Conservation (phyloP, 805 yeast species). For the Candida caryicola region DNA sequence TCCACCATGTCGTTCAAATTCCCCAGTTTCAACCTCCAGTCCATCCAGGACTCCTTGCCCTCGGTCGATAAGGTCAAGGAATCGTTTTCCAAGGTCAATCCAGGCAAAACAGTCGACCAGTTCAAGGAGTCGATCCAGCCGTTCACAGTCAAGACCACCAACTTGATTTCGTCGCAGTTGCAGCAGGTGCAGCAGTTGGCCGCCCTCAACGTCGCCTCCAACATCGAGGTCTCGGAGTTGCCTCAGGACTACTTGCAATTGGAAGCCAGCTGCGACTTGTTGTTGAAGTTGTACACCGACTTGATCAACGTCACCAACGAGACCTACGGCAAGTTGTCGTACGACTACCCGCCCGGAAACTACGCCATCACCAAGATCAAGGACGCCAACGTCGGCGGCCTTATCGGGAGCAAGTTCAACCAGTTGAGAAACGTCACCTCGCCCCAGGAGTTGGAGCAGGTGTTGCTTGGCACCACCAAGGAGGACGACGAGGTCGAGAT, state of each 20-base stretch:
- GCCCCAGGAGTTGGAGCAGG: constrained; percentile 64
- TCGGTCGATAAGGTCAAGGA: constrained; percentile 37
- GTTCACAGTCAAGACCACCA: constrained; percentile 56
- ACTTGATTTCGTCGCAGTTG: constrained; percentile 59
- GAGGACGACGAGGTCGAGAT: constrained; percentile 18
- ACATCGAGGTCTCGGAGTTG: constrained; percentile 65
- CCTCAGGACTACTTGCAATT: constrained; percentile 70
- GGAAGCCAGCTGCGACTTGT: constrained; percentile 64
- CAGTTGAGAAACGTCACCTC: constrained; percentile 63
- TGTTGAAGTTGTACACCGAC: constrained; percentile 57
- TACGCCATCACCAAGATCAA: constrained; percentile 49
- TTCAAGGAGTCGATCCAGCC: constrained; percentile 48
- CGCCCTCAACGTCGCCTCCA: constrained; percentile 22
- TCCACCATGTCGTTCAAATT: constrained; percentile 38
- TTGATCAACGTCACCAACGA: constrained; percentile 40
- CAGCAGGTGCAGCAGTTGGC: constrained; percentile 47
- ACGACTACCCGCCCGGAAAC: constrained; percentile 75
- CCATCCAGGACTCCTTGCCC: constrained; percentile 42
- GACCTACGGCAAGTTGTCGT: constrained; percentile 71
- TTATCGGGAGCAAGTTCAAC: constrained; percentile 52
- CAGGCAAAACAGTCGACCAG: constrained; percentile 44
- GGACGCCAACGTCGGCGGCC: constrained; percentile 64
- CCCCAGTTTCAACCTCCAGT: constrained; percentile 35
- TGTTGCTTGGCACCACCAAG: constrained; percentile 38
- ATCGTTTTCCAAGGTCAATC: constrained; percentile 33